Percentiles rank a stretch among this genome's conserved stretches.
phyloP scores from a whole-genome alignment of 2,329 filamentous ascomycete species.

The Xylariaceae sp. region DNA sequence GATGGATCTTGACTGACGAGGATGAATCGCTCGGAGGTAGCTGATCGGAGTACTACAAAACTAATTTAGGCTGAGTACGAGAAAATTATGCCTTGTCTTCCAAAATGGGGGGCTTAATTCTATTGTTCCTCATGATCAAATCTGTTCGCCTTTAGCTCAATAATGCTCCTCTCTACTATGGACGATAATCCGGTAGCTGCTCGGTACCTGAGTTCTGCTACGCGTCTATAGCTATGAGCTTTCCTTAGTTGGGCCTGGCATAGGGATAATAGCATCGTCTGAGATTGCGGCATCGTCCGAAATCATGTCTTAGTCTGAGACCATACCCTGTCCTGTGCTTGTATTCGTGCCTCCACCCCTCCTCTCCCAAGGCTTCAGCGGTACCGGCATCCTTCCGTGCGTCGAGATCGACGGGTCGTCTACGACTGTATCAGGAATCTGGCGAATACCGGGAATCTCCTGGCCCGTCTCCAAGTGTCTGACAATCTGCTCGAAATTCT shows the following conservation, averaged over 20 bases:
- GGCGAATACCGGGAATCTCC: constrained; percentile 75
- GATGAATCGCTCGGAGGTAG: neutral
- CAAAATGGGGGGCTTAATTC: neutral
- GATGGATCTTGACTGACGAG: constrained; percentile 25
- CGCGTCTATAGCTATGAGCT: neutral
- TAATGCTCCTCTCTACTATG: neutral
- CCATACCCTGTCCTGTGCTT: constrained; percentile 5
- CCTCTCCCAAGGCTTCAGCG: constrained; percentile 70
- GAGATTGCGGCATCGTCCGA: neutral
- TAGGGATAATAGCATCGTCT: neutral
- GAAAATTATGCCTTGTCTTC: neutral
- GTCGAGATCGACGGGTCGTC: constrained; percentile 57
- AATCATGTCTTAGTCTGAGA: neutral
- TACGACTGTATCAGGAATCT: constrained; percentile 74
- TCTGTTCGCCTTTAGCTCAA: neutral
- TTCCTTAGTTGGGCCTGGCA: no score
- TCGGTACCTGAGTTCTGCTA: neutral
- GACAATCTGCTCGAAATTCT: constrained; percentile 76
- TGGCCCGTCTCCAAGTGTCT: constrained; percentile 74
- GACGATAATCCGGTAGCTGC: neutral
- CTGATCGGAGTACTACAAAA: neutral
- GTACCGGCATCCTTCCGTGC: constrained; percentile 37
- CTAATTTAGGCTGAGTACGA: neutral
- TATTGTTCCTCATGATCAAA: neutral
- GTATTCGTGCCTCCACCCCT: neutral